These are phyloP conservation scores for Fusarium sp. DNA, from an alignment of 2,329 filamentous ascomycete species.

Conservation along the genomic window DNA sequence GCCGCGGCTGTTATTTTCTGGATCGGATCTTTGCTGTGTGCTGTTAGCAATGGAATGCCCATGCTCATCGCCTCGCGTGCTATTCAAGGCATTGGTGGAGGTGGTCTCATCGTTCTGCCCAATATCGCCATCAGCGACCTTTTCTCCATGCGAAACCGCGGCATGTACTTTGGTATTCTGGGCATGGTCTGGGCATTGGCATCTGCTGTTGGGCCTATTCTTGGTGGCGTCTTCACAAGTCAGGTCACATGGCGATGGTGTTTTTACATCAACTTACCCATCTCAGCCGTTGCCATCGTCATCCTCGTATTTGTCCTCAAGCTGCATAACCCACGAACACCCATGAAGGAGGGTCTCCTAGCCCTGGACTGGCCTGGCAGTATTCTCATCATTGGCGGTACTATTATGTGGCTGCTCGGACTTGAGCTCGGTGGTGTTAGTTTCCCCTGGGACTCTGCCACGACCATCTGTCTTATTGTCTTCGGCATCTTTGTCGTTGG, in stretches of 20 bases:
- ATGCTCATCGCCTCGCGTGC: slow-evolving; percentile 68
- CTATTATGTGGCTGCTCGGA: slow-evolving; percentile 87
- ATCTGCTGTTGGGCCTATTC: slow-evolving; percentile 72
- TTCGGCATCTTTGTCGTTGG: slow-evolving; percentile 74
- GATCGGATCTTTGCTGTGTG: slow-evolving; percentile 67
- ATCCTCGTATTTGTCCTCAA: slow-evolving; percentile 73
- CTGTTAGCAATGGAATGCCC: slow-evolving; percentile 61
- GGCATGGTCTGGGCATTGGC: slow-evolving; percentile 74
- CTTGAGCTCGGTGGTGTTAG: slow-evolving; percentile 85
- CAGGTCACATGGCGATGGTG: slow-evolving; percentile 77
- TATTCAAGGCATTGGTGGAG: slow-evolving; percentile 69
- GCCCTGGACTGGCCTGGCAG: slow-evolving; percentile 72
- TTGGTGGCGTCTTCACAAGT: slow-evolving; percentile 76
- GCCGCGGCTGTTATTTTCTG: slow-evolving; percentile 65
- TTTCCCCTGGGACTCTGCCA: slow-evolving; percentile 80
- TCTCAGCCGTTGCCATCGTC: slow-evolving; percentile 60
- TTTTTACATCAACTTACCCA: slow-evolving; percentile 73
- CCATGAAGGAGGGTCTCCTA: slow-evolving; percentile 70
- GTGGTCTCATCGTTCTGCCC: slow-evolving; percentile 69
- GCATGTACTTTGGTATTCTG: slow-evolving; percentile 65
- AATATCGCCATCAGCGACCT: slow-evolving; percentile 70
- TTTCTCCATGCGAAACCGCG: slow-evolving; percentile 64
- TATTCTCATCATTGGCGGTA: slow-evolving; percentile 76
- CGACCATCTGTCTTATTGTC: slow-evolving; percentile 81
- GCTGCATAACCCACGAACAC: slow-evolving; percentile 75